Evolutionary conservation across 345 rosid species (phyloP).

Genomic region (Syzygium grande): DNA sequence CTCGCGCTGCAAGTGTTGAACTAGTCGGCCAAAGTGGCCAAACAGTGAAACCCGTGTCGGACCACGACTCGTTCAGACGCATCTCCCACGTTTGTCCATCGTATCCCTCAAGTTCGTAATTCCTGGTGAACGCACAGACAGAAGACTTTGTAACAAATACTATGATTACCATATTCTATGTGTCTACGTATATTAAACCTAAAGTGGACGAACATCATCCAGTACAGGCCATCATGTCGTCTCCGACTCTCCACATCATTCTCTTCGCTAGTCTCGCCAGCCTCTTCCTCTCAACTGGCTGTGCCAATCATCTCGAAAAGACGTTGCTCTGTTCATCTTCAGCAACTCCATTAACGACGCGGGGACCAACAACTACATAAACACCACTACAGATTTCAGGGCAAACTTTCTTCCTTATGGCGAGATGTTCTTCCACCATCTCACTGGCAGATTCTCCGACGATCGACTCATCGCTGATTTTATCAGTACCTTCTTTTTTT

Average conservation of each 20-base stretch:
- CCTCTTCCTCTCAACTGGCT: neutral
- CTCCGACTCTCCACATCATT: neutral
- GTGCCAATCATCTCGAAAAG: neutral
- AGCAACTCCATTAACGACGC: conserved; percentile 41
- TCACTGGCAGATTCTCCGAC: conserved; percentile 37
- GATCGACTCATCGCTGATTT: conserved; percentile 44
- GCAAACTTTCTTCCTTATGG: conserved; percentile 38
- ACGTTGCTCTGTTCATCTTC: conserved; percentile 28
- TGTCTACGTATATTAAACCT: neutral
- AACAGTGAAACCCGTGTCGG: neutral
- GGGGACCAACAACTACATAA: conserved; percentile 37
- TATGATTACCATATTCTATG: no score
- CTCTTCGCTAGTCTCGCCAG: neutral
- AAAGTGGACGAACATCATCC: neutral
- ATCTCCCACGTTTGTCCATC: neutral
- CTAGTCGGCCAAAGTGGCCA: neutral
- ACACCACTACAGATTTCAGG: conserved; percentile 9
- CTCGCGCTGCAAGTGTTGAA: neutral
- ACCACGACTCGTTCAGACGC: neutral
- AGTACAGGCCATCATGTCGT: neutral
- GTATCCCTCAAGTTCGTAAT: neutral
- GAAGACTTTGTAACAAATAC: no score
- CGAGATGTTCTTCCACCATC: conserved; percentile 22
- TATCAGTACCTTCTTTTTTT: conserved; percentile 14
- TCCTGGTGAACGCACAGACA: no score